Percentiles rank a stretch among this genome's conserved stretches.
phyloP scores from a whole-genome alignment of 768 basidiomycete species.

The Cystofilobasidium ferigula region DNA sequence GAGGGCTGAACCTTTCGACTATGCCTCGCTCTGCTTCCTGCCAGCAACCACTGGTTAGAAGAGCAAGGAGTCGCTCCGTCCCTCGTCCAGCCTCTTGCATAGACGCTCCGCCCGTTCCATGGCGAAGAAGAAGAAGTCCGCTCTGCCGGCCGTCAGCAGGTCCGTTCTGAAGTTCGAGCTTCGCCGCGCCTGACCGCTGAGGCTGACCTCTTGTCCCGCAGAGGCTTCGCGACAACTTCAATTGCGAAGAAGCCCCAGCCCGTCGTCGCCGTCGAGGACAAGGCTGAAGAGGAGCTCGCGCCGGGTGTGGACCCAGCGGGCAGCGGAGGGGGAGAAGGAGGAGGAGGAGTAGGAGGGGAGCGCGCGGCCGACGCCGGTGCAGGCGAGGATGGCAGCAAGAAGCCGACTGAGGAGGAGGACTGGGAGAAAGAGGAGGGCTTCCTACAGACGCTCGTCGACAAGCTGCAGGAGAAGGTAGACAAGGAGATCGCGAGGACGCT shows the following conservation, averaged over 20 bases:
- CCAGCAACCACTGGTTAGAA: background rate
- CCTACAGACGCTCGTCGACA: slow-evolving; percentile 65
- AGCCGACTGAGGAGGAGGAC: slow-evolving; percentile 31
- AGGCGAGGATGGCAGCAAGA: slow-evolving; percentile 33
- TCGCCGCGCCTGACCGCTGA: background rate
- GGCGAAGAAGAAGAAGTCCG: slow-evolving; percentile 78
- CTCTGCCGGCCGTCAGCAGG: slow-evolving; percentile 55
- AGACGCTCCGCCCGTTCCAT: slow-evolving; percentile 37
- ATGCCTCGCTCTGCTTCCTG: background rate
- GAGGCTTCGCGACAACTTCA: slow-evolving; percentile 50
- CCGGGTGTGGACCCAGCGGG: slow-evolving; percentile 33
- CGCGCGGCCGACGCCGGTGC: no score
- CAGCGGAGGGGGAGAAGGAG: background rate
- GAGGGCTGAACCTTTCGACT: background rate
- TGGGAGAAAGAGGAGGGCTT: slow-evolving; percentile 37
- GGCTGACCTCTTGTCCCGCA: background rate
- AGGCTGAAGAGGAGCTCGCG: slow-evolving; percentile 27
- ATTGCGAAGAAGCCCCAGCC: slow-evolving; percentile 56
- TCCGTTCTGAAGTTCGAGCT: slow-evolving; percentile 14
- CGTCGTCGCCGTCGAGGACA: slow-evolving; percentile 8
- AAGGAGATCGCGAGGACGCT: slow-evolving; percentile 63
- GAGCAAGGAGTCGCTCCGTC: background rate
- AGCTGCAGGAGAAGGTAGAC: slow-evolving; percentile 74
- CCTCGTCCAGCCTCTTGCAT: background rate
- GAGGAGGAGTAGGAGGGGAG: background rate